Conservation (phyloP, 1,284 basidiomycete genomes). For the Tylopilus sp. region DNA sequence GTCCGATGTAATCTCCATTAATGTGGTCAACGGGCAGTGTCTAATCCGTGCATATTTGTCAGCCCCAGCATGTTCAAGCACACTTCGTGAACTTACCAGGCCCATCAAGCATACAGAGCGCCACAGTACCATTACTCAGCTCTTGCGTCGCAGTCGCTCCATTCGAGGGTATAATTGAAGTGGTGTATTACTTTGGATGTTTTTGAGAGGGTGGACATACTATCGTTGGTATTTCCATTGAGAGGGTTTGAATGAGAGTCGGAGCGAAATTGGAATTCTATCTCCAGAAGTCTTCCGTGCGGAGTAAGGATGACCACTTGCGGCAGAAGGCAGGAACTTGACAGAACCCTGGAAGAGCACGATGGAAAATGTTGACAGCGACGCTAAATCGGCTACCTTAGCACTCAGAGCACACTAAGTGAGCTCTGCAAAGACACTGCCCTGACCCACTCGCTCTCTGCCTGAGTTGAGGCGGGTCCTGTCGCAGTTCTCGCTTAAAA, state of each 20-base stretch:
- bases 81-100: conserved; percentile 11
- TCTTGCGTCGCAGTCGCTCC: conserved; percentile 6
- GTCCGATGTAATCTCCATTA: conserved; percentile 19
- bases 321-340: conserved; percentile 1
- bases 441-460: conserved; percentile 18
- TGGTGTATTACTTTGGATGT: conserved; percentile 1
- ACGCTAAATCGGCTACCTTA: conserved; percentile 11
- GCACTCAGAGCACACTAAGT: conserved; percentile 15
- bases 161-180: conserved; percentile 10
- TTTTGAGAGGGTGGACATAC: conserved; percentile 4
- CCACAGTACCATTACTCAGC: conserved; percentile 16
- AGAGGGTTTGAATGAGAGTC: conserved; percentile 2
- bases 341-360: conserved; percentile 12
- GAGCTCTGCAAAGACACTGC: conserved; percentile 16
- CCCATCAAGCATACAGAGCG: conserved; percentile 14
- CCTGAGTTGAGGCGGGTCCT: conserved; percentile 6
- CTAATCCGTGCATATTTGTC: conserved; percentile 23
- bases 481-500: conserved; percentile 20
- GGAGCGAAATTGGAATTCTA: conserved; percentile 5
- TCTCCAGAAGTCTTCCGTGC: conserved; percentile 10
- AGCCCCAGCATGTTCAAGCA: conserved; percentile 11
- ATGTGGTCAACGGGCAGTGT: conserved; percentile 16
- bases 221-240: conserved; percentile 2
- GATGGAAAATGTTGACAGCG: conserved; percentile 6
- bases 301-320: conserved; percentile 5